phyloP scores from a whole-genome alignment of 768 basidiomycete genomes.

The Leccinum truebloodii region DNA sequence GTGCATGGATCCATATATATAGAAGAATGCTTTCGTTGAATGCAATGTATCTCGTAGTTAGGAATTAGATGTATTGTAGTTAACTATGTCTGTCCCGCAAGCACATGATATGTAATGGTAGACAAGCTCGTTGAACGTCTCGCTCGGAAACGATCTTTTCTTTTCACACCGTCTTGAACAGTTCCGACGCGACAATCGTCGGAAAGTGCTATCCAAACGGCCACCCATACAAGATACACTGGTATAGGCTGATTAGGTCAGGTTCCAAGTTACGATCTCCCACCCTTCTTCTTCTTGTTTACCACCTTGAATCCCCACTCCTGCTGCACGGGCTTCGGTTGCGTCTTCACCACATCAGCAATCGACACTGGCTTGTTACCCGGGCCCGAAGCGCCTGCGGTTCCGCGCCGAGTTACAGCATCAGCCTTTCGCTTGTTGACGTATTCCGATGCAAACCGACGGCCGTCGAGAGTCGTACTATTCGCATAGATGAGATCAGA shows the following conservation, averaged over 20 bases:
- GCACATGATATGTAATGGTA: not conserved
- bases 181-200: constrained; percentile 1
- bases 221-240: constrained; percentile 18
- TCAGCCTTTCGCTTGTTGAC: constrained; percentile 85
- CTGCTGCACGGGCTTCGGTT: constrained; percentile 71
- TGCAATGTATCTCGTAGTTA: constrained; percentile 21
- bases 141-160: not conserved
- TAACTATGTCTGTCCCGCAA: not conserved
- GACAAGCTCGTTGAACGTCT: not conserved
- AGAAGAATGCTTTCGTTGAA: constrained; percentile 10
- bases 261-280: constrained; percentile 43
- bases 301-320: constrained; percentile 95
- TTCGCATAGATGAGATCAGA: constrained; percentile 94
- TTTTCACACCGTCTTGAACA: not conserved
- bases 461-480: constrained; percentile 92
- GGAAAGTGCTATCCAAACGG: constrained; percentile 27
- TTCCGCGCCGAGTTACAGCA: constrained; percentile 55
- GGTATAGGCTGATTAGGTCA: not conserved
- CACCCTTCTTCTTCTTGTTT: constrained; percentile 92
- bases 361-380: constrained; percentile 64
- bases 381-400: constrained; percentile 33
- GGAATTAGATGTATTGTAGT: constrained; percentile 25
- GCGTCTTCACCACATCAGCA: constrained; percentile 88
- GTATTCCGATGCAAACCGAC: constrained; percentile 93
- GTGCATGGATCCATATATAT: constrained; percentile 8